Conservation (phyloP, 169 alveolate species). For the Plasmodium cynomolgi region DNA sequence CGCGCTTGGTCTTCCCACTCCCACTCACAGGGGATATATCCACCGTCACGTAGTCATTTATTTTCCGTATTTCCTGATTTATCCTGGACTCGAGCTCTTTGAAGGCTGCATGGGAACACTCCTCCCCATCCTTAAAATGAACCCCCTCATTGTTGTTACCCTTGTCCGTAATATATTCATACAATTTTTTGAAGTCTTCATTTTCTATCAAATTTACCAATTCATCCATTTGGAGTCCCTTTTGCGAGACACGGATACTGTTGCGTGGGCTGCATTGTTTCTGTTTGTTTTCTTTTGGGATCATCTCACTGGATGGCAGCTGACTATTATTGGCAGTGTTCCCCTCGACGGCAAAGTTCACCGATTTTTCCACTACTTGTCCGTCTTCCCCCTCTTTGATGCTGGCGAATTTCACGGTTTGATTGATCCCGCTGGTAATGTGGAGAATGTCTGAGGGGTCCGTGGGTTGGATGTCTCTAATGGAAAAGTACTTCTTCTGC, state of each 20-base stretch:
- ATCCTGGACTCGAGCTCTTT: constrained; percentile 10
- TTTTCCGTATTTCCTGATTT: constrained; percentile 12
- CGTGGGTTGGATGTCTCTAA: constrained; percentile 3
- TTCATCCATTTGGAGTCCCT: neutral
- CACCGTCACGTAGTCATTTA: constrained; percentile 24
- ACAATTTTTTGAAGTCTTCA: constrained; percentile 33
- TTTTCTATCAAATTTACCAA: constrained; percentile 25
- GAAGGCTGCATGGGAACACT: neutral
- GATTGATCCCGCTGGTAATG: neutral
- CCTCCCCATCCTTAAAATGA: neutral
- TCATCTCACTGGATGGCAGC: neutral
- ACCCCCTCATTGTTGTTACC: constrained; percentile 10
- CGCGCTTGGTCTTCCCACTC: neutral
- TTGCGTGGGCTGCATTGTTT: neutral
- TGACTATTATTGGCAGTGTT: neutral
- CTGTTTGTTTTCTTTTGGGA: neutral
- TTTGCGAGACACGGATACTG: constrained; percentile 11
- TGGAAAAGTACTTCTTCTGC: constrained; percentile 2
- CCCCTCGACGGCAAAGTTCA: neutral
- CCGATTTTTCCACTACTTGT: neutral
- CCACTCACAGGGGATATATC: neutral
- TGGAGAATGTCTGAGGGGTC: neutral
- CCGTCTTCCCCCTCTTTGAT: neutral
- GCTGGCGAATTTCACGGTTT: constrained; percentile 9
- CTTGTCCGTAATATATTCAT: constrained; percentile 24